phyloP scores from a whole-genome alignment of 140 eudicot species.

The Stevia rebaudiana region DNA sequence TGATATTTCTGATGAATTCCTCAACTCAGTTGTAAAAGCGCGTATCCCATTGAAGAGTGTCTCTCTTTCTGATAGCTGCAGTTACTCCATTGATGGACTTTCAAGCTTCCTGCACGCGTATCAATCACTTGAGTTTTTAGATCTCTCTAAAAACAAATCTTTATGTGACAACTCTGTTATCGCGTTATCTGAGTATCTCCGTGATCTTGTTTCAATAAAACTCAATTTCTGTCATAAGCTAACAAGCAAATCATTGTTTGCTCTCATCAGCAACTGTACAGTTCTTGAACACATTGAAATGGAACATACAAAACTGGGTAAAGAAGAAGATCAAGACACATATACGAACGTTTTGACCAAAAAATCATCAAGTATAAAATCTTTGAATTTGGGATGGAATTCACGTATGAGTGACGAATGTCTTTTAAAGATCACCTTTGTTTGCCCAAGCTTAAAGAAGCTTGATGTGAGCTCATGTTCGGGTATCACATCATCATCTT shows the following conservation, averaged over 20 bases:
- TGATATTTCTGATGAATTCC: conserved; percentile 40
- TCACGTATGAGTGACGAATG: conserved; percentile 28
- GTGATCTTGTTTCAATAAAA: conserved; percentile 27
- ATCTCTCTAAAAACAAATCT: conserved; percentile 23
- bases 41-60: conserved; percentile 42
- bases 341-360: not conserved
- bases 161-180: conserved; percentile 29
- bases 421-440: conserved; percentile 29
- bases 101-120: conserved; percentile 30
- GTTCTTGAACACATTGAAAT: conserved; percentile 35
- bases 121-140: conserved; percentile 33
- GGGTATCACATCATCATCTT: conserved; percentile 24
- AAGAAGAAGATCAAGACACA: conserved; percentile 7
- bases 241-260: conserved; percentile 31
- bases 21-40: conserved; percentile 33
- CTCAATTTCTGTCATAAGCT: conserved; percentile 36
- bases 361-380: conserved; percentile 23
- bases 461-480: conserved; percentile 42
- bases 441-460: conserved; percentile 41
- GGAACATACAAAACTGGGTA: conserved; percentile 36
- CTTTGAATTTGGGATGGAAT: conserved; percentile 31
- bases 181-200: conserved; percentile 34
- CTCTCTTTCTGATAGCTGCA: conserved; percentile 25
- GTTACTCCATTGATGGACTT: conserved; percentile 37
- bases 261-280: conserved; percentile 39